Conservation (phyloP, 1,284 basidiomycete genomes). For the Trametes versicolor region DNA sequence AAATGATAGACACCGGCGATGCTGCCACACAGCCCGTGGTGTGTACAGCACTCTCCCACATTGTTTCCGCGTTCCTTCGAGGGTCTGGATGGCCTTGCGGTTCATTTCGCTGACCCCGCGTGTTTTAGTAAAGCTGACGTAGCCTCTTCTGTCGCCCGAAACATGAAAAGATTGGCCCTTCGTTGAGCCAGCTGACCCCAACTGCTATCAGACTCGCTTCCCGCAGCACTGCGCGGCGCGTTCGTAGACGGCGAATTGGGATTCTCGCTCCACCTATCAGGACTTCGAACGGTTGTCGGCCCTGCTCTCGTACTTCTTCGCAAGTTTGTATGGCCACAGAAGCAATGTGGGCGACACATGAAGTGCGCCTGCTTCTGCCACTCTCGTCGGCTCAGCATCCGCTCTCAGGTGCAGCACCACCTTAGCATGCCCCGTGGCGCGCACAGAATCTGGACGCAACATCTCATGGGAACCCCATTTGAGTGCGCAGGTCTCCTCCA, state of each 20-base stretch:
- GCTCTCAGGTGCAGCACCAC: conserved; percentile 22
- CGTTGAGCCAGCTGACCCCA: not conserved
- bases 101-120: not conserved
- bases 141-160: conserved; percentile 6
- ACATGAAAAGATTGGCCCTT: not conserved
- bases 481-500: not conserved
- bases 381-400: conserved; percentile 11
- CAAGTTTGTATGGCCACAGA: not conserved
- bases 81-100: not conserved
- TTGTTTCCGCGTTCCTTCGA: conserved; percentile 4
- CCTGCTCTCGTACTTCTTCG: conserved; percentile 1
- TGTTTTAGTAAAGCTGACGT: conserved; percentile 4
- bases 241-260: not conserved
- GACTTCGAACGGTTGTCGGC: conserved; percentile 11
- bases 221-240: not conserved
- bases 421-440: conserved; percentile 19
- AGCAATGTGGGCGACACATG: not conserved
- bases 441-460: conserved; percentile 10
- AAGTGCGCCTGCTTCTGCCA: not conserved
- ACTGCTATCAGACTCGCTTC: not conserved
- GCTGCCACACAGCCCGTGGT: not conserved
- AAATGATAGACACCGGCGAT: too few species aligned
- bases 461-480: conserved; percentile 21
- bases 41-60: not conserved
- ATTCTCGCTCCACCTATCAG: not conserved